Conservation (phyloP, 306 rosid species). For the Trifolium fragiferum region DNA sequence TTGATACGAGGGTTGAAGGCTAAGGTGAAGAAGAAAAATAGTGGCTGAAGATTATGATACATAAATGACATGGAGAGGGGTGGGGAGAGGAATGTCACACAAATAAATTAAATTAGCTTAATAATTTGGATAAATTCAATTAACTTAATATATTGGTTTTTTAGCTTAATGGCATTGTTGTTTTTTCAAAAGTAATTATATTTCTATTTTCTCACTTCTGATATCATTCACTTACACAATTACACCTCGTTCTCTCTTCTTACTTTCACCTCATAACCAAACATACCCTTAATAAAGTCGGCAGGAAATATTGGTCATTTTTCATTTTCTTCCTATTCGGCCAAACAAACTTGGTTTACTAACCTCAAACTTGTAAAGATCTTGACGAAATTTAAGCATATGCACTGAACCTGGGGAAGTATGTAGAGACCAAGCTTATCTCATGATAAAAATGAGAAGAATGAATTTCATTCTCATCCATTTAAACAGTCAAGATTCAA, state of each 20-base stretch:
- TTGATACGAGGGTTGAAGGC: background rate
- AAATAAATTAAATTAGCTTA: background rate
- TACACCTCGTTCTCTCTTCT: background rate
- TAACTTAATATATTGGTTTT: background rate
- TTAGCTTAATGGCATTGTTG: no score
- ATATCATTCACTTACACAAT: no score
- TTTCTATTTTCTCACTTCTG: no score
- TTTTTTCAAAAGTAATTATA: no score
- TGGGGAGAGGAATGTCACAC: background rate
- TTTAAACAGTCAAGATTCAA: background rate
- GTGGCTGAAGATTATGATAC: background rate
- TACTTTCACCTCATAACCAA: background rate
- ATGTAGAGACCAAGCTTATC: background rate
- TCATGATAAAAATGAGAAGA: background rate
- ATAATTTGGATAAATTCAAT: background rate
- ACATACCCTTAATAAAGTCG: background rate
- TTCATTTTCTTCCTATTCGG: slow-evolving; percentile 17
- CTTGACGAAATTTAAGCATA: background rate
- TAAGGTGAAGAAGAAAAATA: background rate
- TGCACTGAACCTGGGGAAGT: background rate
- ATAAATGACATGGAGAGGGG: background rate
- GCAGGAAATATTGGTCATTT: background rate
- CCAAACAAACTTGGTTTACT: background rate
- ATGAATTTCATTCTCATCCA: background rate
- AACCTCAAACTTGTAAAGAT: no score